Evolutionary conservation across 2,329 filamentous ascomycete genomes (phyloP).

Genomic region (Colletotrichum salicis): DNA sequence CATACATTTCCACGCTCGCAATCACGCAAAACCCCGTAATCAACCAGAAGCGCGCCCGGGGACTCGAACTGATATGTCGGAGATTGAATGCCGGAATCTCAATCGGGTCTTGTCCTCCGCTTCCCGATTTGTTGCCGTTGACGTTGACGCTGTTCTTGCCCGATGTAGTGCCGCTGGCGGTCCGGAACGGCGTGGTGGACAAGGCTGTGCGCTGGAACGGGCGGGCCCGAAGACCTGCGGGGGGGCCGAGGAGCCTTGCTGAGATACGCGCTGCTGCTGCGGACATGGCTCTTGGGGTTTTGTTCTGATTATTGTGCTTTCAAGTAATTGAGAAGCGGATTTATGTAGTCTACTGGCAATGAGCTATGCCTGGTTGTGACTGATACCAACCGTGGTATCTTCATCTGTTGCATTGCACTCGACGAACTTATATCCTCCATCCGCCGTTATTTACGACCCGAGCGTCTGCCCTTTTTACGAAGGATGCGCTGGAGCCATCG

Average conservation of each 20-base stretch:
- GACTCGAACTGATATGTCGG: slow-evolving; percentile 37
- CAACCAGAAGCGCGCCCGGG: slow-evolving; percentile 35
- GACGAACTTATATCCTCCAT: neutral
- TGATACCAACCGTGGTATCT: neutral
- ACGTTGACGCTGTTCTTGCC: slow-evolving; percentile 13
- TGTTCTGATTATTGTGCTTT: neutral
- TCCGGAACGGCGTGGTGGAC: slow-evolving; percentile 13
- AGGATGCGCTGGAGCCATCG: slow-evolving; percentile 8
- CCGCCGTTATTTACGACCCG: slow-evolving; percentile 5
- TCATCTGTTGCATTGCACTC: neutral
- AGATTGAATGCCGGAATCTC: slow-evolving; percentile 39
- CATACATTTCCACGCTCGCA: slow-evolving; percentile 34
- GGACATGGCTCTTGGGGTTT: neutral
- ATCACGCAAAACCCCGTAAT: slow-evolving; percentile 32
- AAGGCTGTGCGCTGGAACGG: slow-evolving; percentile 20
- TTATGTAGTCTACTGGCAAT: neutral
- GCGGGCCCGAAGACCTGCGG: neutral
- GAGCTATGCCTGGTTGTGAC: too few species aligned
- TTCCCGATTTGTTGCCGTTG: slow-evolving; percentile 7
- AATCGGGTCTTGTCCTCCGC: slow-evolving; percentile 12
- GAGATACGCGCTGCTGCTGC: slow-evolving; percentile 3
- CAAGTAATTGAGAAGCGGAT: neutral
- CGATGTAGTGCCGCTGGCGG: neutral
- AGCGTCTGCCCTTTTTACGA: slow-evolving; percentile 21
- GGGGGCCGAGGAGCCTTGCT: neutral